Evolutionary conservation across 225 moss, liverwort and hornwort genomes (phyloP), one percentile per base, ranked within the genome.

Genomic region (Marchantia polymorpha): DNA sequence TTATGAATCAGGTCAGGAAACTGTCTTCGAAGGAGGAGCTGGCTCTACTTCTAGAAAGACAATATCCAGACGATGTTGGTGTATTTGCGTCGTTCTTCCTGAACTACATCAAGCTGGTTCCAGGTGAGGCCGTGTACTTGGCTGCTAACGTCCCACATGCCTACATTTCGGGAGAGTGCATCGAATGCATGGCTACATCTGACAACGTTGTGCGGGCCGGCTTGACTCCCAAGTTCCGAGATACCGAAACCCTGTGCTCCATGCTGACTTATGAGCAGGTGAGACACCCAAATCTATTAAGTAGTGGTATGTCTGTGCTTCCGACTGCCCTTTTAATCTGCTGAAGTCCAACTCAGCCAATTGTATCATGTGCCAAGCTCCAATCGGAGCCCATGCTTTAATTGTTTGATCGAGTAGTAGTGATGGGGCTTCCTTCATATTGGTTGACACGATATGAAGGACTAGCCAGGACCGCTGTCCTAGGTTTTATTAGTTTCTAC

Each of bases 181-280:
- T 97, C 7, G 97, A 97, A 85, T 97, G 97, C 85, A 97, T 97
- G 97, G 97, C 97, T 26, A 89, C 97, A 79, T 97, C 97, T 15
- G 97, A 97, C 86, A 97, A 97, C 59, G 97, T 97, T 52, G 94
- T 97, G 39, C 90, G 97, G 7, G 97, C 97, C 51, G 97, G 97
- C 55, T 88, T 97, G 81, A 97, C 97, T 46, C 91, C 94, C 53
- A 97, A 97, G 89, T 93, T 84, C 51, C 87, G 91, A 26, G 97
- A 94, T 85, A 97, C 94, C 7, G 72, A 83, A 77, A 97, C 91
- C 20, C 94, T 97, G 15, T 94, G 93, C 75, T 86, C 93, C 31
- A 97, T 97, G 94, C 83, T 97, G 17, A 91, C 92, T 10, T 97
- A 97, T 78, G 93, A 93, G 77, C 97, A 93, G 91, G 92, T 87